Conservation (phyloP, 169 alveolate species). For the Eimeria falciformis region DNA sequence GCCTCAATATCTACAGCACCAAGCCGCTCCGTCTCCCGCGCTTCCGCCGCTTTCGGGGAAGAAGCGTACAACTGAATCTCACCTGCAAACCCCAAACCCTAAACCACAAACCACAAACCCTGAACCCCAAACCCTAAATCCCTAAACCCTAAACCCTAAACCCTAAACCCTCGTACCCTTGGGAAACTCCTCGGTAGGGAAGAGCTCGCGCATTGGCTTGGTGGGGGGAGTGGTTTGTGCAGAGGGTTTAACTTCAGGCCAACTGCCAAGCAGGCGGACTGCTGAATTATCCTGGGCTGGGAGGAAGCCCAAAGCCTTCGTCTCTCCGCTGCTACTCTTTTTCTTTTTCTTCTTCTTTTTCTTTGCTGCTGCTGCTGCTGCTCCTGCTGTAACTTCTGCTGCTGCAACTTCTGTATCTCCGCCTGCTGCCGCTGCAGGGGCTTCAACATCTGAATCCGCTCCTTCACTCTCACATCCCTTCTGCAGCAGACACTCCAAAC, state of each 20-base stretch:
- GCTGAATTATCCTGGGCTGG: conserved; percentile 84
- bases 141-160: neutral
- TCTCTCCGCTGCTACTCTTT: conserved; percentile 68
- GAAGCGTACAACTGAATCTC: conserved; percentile 1
- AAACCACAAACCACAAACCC: conserved; percentile 4
- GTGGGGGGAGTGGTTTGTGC: conserved; percentile 88
- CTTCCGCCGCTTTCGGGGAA: conserved; percentile 68
- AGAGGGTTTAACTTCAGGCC: conserved; percentile 83
- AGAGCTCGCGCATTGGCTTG: conserved; percentile 84
- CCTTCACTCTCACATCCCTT: neutral
- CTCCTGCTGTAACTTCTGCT: neutral
- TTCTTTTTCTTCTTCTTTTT: conserved; percentile 76
- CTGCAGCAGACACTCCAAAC: neutral
- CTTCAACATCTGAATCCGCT: neutral
- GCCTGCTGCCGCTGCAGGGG: neutral
- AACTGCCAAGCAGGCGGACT: conserved; percentile 83
- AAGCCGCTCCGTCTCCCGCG: conserved; percentile 73
- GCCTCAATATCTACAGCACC: conserved; percentile 91
- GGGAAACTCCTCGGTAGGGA: conserved; percentile 79
- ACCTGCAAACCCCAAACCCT: conserved; percentile 34
- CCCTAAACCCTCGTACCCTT: conserved; percentile 67
- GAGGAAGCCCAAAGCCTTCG: neutral
- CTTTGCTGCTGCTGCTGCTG: conserved; percentile 59
- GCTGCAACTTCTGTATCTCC: conserved; percentile 16
- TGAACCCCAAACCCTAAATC: neutral